Base-by-base conservation (phyloP, 2,329 filamentous ascomycete genomes). In the Aspergillus proliferans region DNA sequence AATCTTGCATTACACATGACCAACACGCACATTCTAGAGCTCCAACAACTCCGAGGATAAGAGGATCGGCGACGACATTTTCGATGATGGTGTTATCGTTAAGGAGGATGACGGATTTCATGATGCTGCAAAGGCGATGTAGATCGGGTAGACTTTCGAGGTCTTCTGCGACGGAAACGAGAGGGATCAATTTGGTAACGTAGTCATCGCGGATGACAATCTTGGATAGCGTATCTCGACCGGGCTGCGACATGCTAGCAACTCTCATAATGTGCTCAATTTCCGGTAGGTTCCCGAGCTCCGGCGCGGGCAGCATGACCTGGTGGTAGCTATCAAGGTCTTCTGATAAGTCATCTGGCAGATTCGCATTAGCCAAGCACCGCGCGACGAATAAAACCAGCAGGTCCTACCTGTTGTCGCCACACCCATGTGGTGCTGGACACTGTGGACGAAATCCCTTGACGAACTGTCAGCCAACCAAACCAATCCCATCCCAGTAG, bases 21-120 rank as follows among this genome's bases (percentile, higher is more conserved):
- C 19, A 26, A 5, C 41, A 62, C 76, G 59, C 71, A 81, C 79
- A 98, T 75, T 98, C 93, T 54, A 98, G 76, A 21, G 93, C 93
- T 52, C 93, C 93, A 34, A 98, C 91, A 22, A 97, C 92, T 15
- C 92, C 93, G 57, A 95, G 74, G 41, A 97, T 84, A 57, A 91
- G 86, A 50, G 90, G 83, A 70, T 97, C 92, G 12, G 87, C 88
- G 22, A 98, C 91, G 12, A 92, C 87, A 58, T 89, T 85, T 70
- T 98, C 93, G 62, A 98, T 95, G 55, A 98, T 95, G 51, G 84
- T 81, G 26, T 87, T 95, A 67, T 98, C 93, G 72, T 97, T 98
- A 54, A 97, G 81, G 47, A 97, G 76, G 47, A 98, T 94, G 49
- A 97, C 80, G 51, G 86, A 87, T 76, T 98, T 98, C 88, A 96